These are phyloP conservation scores for Venturia nashicola DNA, from an alignment of 2,329 filamentous ascomycete species.

Conservation along the genomic window DNA sequence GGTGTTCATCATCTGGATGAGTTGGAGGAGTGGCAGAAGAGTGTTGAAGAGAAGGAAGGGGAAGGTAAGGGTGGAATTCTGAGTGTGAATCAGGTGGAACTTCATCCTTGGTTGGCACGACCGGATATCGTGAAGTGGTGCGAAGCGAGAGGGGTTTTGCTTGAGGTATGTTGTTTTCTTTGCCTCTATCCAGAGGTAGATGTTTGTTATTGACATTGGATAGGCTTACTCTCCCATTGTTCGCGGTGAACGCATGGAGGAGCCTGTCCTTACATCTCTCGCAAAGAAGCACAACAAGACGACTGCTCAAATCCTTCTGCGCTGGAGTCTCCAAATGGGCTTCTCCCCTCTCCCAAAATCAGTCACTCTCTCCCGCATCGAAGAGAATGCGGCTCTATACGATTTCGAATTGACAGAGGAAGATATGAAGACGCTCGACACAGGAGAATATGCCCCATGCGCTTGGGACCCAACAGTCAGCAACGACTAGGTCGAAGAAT, in stretches of 20 bases:
- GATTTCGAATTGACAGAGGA: conserved; percentile 47
- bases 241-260: conserved; percentile 35
- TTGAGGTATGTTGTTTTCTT: conserved; percentile 21
- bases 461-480: conserved; percentile 45
- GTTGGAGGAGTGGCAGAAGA: conserved; percentile 40
- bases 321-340: conserved; percentile 51
- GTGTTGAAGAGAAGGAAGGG: conserved; percentile 52
- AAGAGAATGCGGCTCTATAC: conserved; percentile 47
- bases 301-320: conserved; percentile 43
- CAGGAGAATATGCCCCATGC: conserved; percentile 43
- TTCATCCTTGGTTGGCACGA: conserved; percentile 81
- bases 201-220: neutral
- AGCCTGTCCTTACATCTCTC: conserved; percentile 38
- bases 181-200: neutral
- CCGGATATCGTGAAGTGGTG: conserved; percentile 72
- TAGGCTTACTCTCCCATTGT: conserved; percentile 35
- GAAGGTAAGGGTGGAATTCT: conserved; percentile 57
- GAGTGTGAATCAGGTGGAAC: conserved; percentile 76
- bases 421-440: conserved; percentile 45
- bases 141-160: conserved; percentile 35
- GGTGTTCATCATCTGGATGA: conserved; percentile 44
- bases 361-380: conserved; percentile 45
- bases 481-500: conserved; percentile 18
- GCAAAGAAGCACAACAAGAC: conserved; percentile 46
- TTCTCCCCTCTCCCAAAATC: conserved; percentile 53